Conservation (phyloP, 192 early-diverging fungal genomes). For the Mortierella hygrophila region DNA sequence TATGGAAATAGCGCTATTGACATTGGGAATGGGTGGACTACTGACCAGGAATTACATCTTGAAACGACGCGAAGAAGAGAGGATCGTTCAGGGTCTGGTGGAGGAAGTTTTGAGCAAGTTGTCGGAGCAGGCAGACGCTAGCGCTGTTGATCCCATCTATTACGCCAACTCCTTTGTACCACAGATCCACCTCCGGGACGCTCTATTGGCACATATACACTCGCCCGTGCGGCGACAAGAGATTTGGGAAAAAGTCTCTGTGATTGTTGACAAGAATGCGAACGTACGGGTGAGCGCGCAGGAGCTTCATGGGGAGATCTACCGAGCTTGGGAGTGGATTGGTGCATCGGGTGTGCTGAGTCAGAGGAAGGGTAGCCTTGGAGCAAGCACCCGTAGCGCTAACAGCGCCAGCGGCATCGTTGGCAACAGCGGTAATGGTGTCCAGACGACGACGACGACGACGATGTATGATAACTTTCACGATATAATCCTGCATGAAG, state of each 20-base stretch:
- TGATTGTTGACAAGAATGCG: slow-evolving; percentile 67
- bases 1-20: neutral
- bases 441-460: neutral
- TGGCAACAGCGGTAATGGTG: neutral
- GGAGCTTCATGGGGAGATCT: slow-evolving; percentile 69
- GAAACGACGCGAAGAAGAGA: slow-evolving; percentile 10
- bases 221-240: slow-evolving; percentile 49
- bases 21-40: neutral
- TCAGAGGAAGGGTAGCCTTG: neutral
- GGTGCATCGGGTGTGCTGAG: slow-evolving; percentile 45
- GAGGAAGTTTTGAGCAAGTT: slow-evolving; percentile 18
- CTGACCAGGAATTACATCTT: neutral
- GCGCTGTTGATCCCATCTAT: slow-evolving; percentile 66
- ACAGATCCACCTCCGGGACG: slow-evolving; percentile 68
- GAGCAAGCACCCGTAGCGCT: neutral
- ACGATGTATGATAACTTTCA: neutral
- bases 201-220: slow-evolving; percentile 58
- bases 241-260: slow-evolving; percentile 70
- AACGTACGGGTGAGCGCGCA: slow-evolving; percentile 71
- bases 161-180: slow-evolving; percentile 47
- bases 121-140: slow-evolving; percentile 58
- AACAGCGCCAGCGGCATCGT: neutral
- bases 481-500: neutral
- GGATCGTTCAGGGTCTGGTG: neutral
- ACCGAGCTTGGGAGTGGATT: slow-evolving; percentile 77